Percentiles rank a stretch among this genome's conserved stretches.
Conservation (phyloP, 176 grass and related monocot species). For the Juncus inflexus region DNA sequence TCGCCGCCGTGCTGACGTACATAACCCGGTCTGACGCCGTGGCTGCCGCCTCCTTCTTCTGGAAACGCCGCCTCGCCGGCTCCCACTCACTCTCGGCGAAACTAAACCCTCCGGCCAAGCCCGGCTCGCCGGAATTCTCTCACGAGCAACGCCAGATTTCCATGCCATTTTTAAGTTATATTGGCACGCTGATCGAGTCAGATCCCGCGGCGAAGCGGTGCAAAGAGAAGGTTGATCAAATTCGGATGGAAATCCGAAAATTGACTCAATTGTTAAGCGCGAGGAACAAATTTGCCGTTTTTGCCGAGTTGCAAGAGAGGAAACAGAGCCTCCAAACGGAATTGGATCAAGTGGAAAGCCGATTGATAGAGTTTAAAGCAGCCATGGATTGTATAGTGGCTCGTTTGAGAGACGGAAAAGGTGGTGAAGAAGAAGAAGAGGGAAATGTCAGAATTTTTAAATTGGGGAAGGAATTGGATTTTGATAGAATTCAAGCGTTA, state of each 20-base stretch:
- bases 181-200: conserved; percentile 37
- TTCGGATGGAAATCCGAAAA: conserved; percentile 27
- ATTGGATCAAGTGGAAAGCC: conserved; percentile 38
- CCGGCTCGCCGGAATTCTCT: conserved; percentile 10
- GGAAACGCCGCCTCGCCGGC: conserved; percentile 61
- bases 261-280: conserved; percentile 4
- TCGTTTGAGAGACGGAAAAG: conserved; percentile 18
- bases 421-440: conserved; percentile 15
- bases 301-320: conserved; percentile 32
- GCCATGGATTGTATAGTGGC: conserved; percentile 41
- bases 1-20: conserved; percentile 44
- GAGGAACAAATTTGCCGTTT: conserved; percentile 22
- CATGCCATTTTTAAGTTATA: conserved; percentile 45
- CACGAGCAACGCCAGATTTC: conserved; percentile 38
- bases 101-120: conserved; percentile 8
- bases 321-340: conserved; percentile 41
- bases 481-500: conserved; percentile 42
- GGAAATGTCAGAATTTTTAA: conserved; percentile 41
- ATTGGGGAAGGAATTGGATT: conserved; percentile 39
- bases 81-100: conserved; percentile 41
- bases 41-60: conserved; percentile 49
- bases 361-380: conserved; percentile 44
- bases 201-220: conserved; percentile 18
- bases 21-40: conserved; percentile 29
- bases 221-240: conserved; percentile 25